Conservation (phyloP, 148 eudicot species). For the Polygonum aviculare region DNA sequence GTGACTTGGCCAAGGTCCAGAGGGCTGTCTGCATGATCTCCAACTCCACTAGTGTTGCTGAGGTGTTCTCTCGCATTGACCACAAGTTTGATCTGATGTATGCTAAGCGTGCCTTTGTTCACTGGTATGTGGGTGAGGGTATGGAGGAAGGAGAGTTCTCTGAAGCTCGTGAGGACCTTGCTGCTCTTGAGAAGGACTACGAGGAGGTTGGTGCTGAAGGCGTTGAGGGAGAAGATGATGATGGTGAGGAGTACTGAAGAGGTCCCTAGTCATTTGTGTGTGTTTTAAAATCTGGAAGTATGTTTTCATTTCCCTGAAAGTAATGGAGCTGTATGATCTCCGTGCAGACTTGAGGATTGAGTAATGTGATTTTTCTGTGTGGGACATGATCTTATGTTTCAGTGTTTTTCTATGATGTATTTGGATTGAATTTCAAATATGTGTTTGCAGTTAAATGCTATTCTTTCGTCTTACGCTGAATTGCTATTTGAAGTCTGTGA, state of each 20-base stretch:
- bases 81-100: conserved; percentile 60
- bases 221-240: conserved; percentile 49
- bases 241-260: conserved; percentile 34
- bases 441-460: background rate
- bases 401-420: background rate
- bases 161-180: conserved; percentile 61
- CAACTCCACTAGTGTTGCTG: conserved; percentile 60
- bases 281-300: background rate
- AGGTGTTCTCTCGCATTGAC: conserved; percentile 59
- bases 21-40: conserved; percentile 65
- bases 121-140: conserved; percentile 67
- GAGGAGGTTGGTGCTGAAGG: conserved; percentile 59
- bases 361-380: background rate
- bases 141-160: conserved; percentile 63
- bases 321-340: conserved; percentile 10
- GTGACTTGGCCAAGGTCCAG: conserved; percentile 56
- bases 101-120: conserved; percentile 58
- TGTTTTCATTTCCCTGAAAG: background rate
- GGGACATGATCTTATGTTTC: background rate
- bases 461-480: no score
- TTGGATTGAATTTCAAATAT: background rate
- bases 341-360: background rate
- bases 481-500: no score
- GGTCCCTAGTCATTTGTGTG: background rate
- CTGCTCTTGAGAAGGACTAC: conserved; percentile 63